Base-by-base conservation (phyloP, 495 filamentous ascomycete genomes). In the Podospora bellae-mahoneyi region DNA sequence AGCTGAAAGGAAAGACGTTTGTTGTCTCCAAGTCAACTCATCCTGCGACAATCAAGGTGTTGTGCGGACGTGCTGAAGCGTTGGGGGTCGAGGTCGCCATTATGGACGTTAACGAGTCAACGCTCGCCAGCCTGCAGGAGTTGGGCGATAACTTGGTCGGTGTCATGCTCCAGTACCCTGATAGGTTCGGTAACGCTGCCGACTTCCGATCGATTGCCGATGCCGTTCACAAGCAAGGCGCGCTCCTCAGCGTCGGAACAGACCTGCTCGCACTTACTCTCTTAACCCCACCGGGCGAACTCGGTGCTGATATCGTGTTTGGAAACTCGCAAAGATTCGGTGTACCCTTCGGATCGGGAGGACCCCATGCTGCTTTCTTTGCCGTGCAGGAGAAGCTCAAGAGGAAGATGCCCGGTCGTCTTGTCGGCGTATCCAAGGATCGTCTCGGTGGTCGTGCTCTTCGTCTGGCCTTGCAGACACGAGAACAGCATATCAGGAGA, bases 321-420 rank as follows among this genome's bases (percentile, higher is more conserved):
- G 95, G 95, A 65, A 97, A 90, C 77, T 87, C 95, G n/a, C 95
- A 99, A 82, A 83, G 95, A 66, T 88, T 99, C 69, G 95, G 95
- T 76, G 93, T 99, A 3, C 95, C 95, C 2, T 87, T 98, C 76
- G 95, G 96, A 56, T 96, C 90, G 74, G 95, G 95, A 76, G 95
- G 95, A 20, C 95, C 95, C 23, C 96, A 98, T 77, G 95, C 95
- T 44, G 95, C 96, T 30, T 99, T 99, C 87, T 97, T 99, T 75
- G 93, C 95, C 27, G 93, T 93, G 65, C 84, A 86, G 27, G 94
- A 98, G 55, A 94, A 96, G 80, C 87, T 94, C 77, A 97, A 97
- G 86, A 86, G 95, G 62, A 97, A 97, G 83, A 97, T 99, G 69
- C 95, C 95, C 20, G 95, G 95, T 19, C 90, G 95, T 71, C 81